phyloP scores from a whole-genome alignment of 2,329 filamentous ascomycete genomes.

The Knoxdaviesia capensis region DNA sequence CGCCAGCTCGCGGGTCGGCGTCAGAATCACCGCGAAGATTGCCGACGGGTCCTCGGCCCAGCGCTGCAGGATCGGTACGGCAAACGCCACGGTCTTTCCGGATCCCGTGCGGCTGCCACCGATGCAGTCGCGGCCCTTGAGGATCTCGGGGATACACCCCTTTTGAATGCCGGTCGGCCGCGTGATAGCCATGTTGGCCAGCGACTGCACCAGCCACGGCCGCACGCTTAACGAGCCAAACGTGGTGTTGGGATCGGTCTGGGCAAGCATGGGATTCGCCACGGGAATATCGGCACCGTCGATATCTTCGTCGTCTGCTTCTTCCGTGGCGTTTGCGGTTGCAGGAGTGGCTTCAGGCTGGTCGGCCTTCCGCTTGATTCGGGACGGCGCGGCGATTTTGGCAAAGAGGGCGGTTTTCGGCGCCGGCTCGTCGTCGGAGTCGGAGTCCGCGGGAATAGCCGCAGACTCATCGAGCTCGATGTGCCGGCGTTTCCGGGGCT shows the following conservation, averaged over 20 bases:
- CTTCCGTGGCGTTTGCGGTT: conserved; percentile 6
- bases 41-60: conserved; percentile 86
- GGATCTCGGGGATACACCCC: conserved; percentile 77
- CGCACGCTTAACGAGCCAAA: conserved; percentile 56
- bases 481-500: conserved; percentile 24
- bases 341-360: conserved; percentile 6
- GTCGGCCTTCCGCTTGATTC: conserved; percentile 22
- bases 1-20: conserved; percentile 77
- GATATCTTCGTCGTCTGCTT: neutral
- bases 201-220: conserved; percentile 74
- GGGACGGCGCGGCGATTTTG: conserved; percentile 29
- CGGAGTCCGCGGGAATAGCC: conserved; percentile 2
- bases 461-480: conserved; percentile 10
- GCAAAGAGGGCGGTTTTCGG: conserved; percentile 14
- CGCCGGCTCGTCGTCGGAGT: conserved; percentile 11
- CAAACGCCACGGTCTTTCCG: conserved; percentile 92
- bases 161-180: conserved; percentile 84
- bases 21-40: conserved; percentile 77
- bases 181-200: conserved; percentile 60
- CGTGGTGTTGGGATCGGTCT: conserved; percentile 35
- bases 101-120: conserved; percentile 89
- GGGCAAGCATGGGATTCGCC: conserved; percentile 22
- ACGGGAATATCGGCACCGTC: conserved; percentile 4
- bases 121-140: conserved; percentile 84
- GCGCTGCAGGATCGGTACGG: conserved; percentile 79